Evolutionary conservation across 164 flowering plant species (phyloP), one percentile per base, ranked within the genome.

Genomic region (Nymphaea thermarum): DNA sequence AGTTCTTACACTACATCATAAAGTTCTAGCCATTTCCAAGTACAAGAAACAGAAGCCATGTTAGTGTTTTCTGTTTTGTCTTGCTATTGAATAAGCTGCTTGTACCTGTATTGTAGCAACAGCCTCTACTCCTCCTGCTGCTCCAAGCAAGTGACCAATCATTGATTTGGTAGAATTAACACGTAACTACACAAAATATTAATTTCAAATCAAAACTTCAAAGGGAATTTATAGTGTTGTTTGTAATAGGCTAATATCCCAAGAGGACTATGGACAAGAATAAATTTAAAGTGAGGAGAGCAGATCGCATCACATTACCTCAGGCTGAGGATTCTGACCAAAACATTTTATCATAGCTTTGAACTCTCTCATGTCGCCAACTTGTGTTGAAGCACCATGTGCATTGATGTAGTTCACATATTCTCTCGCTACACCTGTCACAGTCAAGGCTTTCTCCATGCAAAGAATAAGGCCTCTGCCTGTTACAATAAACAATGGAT

Each of bases 71-170:
- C 36, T 25, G 36, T 25, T 25, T 25, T 25, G 36, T 25, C 36
- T 25, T 25, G 36, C 36, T 25, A 25, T 3, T 51, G 57, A 10
- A 15, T 10, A 51, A 51, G 57, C 57, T 8, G 14, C 14, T 8
- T 53, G 71, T 77, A 94, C 97, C 97, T 91, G 96, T 62, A 94
- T 78, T 16, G 93, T 78, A 41, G 99, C 97, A 68, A 91, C 86
- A 64, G 98, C 98, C 80, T 94, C 99, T 36, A 94, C 97, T 64
- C 91, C 98, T 67, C 99, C 99, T 73, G 98, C 84, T 66, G 98
- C 99, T 77, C 99, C 99, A 44, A 94, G 79, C 45, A 94, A 82
- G 72, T 94, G 99, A 42, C 97, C 99, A 73, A 87, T 87, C 99
- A 94, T 94, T 43, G 96, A 91, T 74, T 94, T 94, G 73, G 98